Percentiles rank a stretch among this genome's conserved stretches.
phyloP scores from a whole-genome alignment of 108 stramenopile species.

The Skeletonema tropicum region DNA sequence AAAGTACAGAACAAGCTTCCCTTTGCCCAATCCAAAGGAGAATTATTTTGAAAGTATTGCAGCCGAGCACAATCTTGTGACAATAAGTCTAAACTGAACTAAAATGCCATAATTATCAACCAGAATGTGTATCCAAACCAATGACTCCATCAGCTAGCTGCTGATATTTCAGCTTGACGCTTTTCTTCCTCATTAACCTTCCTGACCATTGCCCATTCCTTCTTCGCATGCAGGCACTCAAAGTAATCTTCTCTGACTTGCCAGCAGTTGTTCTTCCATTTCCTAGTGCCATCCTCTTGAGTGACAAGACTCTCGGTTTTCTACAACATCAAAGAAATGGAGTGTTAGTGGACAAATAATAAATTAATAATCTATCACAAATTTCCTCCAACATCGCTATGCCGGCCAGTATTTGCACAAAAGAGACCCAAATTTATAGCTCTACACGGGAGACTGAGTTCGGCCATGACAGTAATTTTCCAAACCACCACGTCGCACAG shows the following conservation, averaged over 20 bases:
- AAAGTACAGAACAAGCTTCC: slow-evolving; percentile 8
- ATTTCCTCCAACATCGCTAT: background rate
- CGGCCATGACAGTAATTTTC: too few relatives aligned
- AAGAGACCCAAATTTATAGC: background rate
- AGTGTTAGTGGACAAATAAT: background rate
- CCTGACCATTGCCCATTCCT: slow-evolving; percentile 69
- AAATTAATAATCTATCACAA: background rate
- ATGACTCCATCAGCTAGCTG: slow-evolving; percentile 2
- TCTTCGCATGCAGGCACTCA: slow-evolving; percentile 87
- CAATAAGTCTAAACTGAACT: background rate
- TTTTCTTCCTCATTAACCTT: slow-evolving; percentile 65
- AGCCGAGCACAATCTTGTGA: background rate
- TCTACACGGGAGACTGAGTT: background rate
- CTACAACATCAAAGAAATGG: slow-evolving; percentile 3
- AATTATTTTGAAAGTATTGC: background rate
- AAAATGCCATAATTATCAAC: background rate
- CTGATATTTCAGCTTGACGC: slow-evolving; percentile 38
- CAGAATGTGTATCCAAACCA: background rate
- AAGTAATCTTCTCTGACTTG: slow-evolving; percentile 80
- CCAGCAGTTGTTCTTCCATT: slow-evolving; percentile 56
- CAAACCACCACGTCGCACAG: too few relatives aligned
- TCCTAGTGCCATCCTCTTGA: slow-evolving; percentile 23
- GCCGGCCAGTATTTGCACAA: background rate
- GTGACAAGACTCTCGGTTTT: slow-evolving; percentile 39
- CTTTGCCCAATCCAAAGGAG: background rate